Evolutionary conservation across 352 stramenopile genomes (phyloP), one percentile per base, ranked within the genome.

Genomic region (Pythium apleroticum): DNA sequence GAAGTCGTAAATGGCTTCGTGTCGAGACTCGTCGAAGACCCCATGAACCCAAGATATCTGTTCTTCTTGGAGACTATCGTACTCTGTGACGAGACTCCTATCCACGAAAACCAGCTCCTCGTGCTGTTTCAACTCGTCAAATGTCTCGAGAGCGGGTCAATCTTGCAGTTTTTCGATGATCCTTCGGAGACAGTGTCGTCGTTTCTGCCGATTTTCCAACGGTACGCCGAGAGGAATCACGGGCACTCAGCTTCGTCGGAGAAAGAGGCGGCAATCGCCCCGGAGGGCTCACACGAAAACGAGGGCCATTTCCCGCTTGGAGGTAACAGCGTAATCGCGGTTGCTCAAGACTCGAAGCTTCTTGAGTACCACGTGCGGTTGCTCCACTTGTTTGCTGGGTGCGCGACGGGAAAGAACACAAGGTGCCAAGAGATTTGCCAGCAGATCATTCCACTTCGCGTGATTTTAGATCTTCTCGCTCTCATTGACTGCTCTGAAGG

Each of bases 41-140:
- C 68, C 0, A 68, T 69, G 0, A 76, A 89, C 45, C 78, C 80
- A 27, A 62, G 80, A 17, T 89, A 84, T 55, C 65, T 91, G 19
- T 76, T 81, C 41, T 86, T 88, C 22, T 52, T 91, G 35, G 82
- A 91, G 60, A 84, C 73, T 0, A 46, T 91, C 0, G 76, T 86
- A 12, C 68, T 88, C 27, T 89, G 80, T 48, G 71, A 81, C 43
- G 78, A 89, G 33, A 70, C 68, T n/a, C 78, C 82, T 0, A 65
- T 89, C 15, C 48, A 81, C 14, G 82, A 91, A 31, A 91, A 91
- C 30, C 82, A 89, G 43, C 60, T 89, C 12, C 57, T 91, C 2
- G 80, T 91, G 15, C 60, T 91, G 5, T 88, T 88, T 25, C 80
- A 89, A 61, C 57, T 91, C 22, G 65, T 88, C n/a, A 89, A 89